Evolutionary conservation across 345 rosid genomes (phyloP).

Genomic region (Syzygium oleosum): DNA sequence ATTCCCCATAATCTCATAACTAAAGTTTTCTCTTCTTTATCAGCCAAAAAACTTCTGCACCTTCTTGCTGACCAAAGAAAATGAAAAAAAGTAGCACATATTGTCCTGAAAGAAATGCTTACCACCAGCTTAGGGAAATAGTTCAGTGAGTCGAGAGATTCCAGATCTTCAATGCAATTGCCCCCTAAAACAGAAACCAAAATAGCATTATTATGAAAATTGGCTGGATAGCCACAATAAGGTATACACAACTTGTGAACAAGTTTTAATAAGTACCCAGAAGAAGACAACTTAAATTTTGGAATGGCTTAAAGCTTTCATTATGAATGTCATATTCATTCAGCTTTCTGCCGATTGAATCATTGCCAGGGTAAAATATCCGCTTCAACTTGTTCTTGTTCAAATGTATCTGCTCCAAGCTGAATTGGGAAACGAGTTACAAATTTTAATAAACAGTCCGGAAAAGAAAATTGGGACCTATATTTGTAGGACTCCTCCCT

Average conservation of each 20-base stretch:
- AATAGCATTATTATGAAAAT: background rate
- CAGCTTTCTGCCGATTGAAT: background rate
- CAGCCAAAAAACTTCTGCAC: background rate
- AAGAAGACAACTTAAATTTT: constrained; percentile 70
- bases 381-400: constrained; percentile 64
- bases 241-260: background rate
- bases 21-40: background rate
- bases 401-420: constrained; percentile 85
- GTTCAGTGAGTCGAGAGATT: constrained; percentile 60
- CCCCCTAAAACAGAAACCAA: constrained; percentile 39
- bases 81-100: background rate
- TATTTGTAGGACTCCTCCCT: constrained; percentile 6
- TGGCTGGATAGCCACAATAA: background rate
- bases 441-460: background rate
- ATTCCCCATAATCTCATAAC: background rate
- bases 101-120: constrained; percentile 9
- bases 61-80: background rate
- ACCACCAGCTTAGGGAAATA: constrained; percentile 72
- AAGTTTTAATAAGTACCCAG: constrained; percentile 36
- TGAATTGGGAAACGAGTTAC: constrained; percentile 15
- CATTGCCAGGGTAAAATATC: constrained; percentile 43
- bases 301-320: constrained; percentile 42
- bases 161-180: constrained; percentile 52
- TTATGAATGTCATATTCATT: constrained; percentile 3
- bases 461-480: background rate